These are phyloP conservation scores for Drechslerella dactyloides DNA, from an alignment of 2,329 filamentous ascomycete genomes.

Conservation along the genomic window DNA sequence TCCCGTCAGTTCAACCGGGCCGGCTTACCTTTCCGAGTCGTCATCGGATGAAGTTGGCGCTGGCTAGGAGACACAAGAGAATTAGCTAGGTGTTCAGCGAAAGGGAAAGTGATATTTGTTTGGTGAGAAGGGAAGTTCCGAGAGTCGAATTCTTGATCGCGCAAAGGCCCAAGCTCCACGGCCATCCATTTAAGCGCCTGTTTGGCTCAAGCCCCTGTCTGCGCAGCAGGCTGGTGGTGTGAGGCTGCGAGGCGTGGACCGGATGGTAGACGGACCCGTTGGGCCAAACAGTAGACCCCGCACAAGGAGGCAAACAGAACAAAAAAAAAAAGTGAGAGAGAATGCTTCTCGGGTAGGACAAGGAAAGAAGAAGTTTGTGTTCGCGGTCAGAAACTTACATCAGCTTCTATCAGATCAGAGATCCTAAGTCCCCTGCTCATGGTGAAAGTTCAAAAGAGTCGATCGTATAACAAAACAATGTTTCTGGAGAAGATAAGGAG, in stretches of 20 bases:
- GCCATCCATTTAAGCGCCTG: background rate
- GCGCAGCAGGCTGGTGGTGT: constrained; percentile 7
- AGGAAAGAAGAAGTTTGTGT: background rate
- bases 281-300: background rate
- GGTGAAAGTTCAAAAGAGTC: constrained; percentile 9
- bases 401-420: constrained; percentile 38
- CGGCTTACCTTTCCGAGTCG: constrained; percentile 32
- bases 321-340: background rate
- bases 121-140: background rate
- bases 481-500: constrained; percentile 17
- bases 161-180: background rate
- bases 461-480: background rate
- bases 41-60: constrained; percentile 47
- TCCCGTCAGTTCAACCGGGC: background rate
- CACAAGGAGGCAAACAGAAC: background rate
- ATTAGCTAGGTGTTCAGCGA: background rate
- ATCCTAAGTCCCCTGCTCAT: constrained; percentile 47
- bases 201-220: background rate
- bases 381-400: constrained; percentile 25
- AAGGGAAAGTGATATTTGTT: background rate
- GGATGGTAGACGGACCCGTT: background rate
- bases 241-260: background rate
- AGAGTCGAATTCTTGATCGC: background rate
- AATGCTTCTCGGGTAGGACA: constrained; percentile 7
- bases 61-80: constrained; percentile 20